These are phyloP conservation scores for Castanea crenata DNA, from an alignment of 306 rosid genomes.

Conservation along the genomic window DNA sequence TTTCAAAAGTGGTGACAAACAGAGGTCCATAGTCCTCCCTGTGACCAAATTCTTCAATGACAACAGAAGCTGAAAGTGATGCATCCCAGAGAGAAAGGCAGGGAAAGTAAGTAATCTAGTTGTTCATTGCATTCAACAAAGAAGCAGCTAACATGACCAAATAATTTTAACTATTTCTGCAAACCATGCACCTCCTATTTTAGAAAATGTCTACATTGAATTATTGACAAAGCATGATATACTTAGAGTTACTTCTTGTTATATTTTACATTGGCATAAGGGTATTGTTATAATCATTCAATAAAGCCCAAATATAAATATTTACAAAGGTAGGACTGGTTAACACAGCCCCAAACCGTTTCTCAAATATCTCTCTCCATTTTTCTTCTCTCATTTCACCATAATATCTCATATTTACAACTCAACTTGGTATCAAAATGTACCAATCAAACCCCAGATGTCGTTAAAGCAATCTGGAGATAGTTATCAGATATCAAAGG, in stretches of 20 bases:
- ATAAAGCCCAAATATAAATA: no score
- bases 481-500: no score
- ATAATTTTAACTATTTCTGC: neutral
- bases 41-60: constrained; percentile 90
- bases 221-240: neutral
- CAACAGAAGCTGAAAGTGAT: constrained; percentile 77
- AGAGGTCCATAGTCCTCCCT: constrained; percentile 74
- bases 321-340: no score
- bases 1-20: constrained; percentile 78
- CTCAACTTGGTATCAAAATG: neutral
- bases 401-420: no score
- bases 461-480: no score
- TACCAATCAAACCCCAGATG: no score
- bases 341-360: no score
- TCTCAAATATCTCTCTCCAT: no score
- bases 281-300: no score
- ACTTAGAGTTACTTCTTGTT: neutral
- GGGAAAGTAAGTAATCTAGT: neutral
- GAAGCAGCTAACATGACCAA: neutral
- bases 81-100: neutral
- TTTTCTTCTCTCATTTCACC: no score
- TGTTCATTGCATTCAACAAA: neutral
- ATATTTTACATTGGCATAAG: no score
- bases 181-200: neutral
- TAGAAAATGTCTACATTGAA: neutral